Base-by-base conservation (phyloP, 176 grass and related monocot species). In the Musa troglodytarum region DNA sequence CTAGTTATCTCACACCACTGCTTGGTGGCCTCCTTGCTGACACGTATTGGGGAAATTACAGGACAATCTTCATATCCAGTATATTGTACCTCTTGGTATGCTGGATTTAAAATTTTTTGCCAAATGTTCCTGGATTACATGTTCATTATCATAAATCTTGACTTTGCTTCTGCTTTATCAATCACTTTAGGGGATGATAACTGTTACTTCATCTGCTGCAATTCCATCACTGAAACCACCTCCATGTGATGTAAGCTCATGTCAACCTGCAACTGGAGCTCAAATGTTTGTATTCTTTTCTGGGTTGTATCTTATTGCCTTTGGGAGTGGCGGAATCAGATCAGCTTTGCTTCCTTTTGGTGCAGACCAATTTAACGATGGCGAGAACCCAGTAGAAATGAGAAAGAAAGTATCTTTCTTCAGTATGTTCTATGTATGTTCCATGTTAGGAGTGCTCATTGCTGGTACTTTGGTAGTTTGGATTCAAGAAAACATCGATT, bases 21-120 rank as follows among this genome's bases (percentile, higher is more conserved):
- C 65, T 98, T n/a, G 88, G 94, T 24, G 94, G 90, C 17, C 78
- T 98, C 80, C 79, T 98, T 52, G 88, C 90, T 62, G 94, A 98
- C 71, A 80, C 90, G 16, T 98, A 91, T 72, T 93, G 78, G 90
- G 94, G 94, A 29, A 93, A 93, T 77, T 91, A 98, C 80, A 98
- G 85, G 76, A 98, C 94, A 11, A 75, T 87, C 0, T 11, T 72
- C 10, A 87, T 91, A 77, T 91, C 90, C 34, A 76, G 82, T 68
- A 70, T 88, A 54, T 76, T 97, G n/a, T 97, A 97, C 78, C 71
- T 97, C 61, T 58, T 79, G 63, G 93, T 97, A 86, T 81, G 85
- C 77, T 55, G 69, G 65, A 15, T 72, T 80, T 24, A 52, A 13
- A 3, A 23, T 13, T 15, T 59, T 65, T 74, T 50, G 28, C 11